Evolutionary conservation across 2,329 filamentous ascomycete genomes (phyloP), one percentile per base, ranked within the genome.

Genomic region (Tolypocladium pustulatum): DNA sequence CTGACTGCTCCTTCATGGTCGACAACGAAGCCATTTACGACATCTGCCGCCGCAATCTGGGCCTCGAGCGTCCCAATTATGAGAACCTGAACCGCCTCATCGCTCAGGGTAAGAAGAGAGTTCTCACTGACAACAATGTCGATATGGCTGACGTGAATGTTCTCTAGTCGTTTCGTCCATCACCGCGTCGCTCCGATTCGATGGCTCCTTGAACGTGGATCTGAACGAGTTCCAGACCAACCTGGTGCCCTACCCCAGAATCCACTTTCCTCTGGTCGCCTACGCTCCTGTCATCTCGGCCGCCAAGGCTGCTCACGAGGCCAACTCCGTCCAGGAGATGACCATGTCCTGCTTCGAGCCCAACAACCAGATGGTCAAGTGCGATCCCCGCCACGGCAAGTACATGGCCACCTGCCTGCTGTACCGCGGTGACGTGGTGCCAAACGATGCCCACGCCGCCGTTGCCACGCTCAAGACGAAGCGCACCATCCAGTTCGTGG

Each of bases 341-440:
- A 95, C 91, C 77, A 95, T 93, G 87, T 90, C 90, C 66, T 97
- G 93, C 88, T 99, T 99, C 81, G 93, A 99, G 86, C 91, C 93
- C 69, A 90, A 97, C 87, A 97, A 96, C 87, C 93, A 99, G 88
- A 99, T 99, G 93, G 93, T 99, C 76, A 96, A 96, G 85, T 99
- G 93, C 74, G 94, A 99, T 76, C 93, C 93, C 68, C 91, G 92
- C 72, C 92, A 95, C 77, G 93, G 93, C 78, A 99, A 99, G 85
- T 99, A 99, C 86, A 99, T 99, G 93, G 93, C 93, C 65, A 97
- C 92, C 70, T 97, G 92, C 78, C 78, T 99, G 78, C 81, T 99
- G 75, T 99, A 99, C 86, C 93, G 93, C 75, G 94, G 93, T 76
- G 94, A 97, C 71, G 93, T 99, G 68, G 94, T 97, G 63, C 90